Evolutionary conservation across 352 stramenopile species (phyloP), one percentile per base, ranked within the genome.

Genomic region (Phytopythium montanum): DNA sequence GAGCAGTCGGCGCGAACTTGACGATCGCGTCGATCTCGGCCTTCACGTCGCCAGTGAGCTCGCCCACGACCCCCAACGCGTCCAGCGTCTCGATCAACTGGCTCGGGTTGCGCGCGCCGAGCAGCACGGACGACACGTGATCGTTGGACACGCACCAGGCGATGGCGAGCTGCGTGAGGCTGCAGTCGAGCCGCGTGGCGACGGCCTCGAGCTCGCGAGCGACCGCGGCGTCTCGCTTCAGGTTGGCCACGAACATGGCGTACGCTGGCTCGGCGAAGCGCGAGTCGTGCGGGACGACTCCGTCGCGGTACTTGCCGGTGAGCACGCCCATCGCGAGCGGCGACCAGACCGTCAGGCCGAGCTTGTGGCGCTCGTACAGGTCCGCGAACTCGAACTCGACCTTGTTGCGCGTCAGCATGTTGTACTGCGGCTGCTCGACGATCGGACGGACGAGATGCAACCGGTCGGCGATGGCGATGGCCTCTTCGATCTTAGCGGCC

Each of bases 11-110:
- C 1, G 39, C 36, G 31, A 65, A 71, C 42, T 53, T 28, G 2
- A 68, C 46, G 42, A 79, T 74, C 50, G 68, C 65, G 21, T 85
- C 76, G 51, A 86, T 85, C 53, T 68, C 45, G 3, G 31, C 59
- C 61, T 85, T 84, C 36, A 83, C 39, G 12, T 78, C 65, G 0
- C 68, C 64, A 0, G 78, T 89, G n/a, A 89, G 23, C 61, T 81
- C 76, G 19, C 18, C 13, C 7, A 75, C 16, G 16, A 87, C 48
- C 12, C 60, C 49, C 25, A 85, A 45, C 16, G 74, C 70, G 25
- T 71, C 64, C 23, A 90, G 19, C 61, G 89, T 90, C 34, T 89
- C 70, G n/a, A 80, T 65, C 10, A 89, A 55, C 60, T 89, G 79
- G 8, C 54, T 31, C 23, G 49, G 5, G 8, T 64, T 54, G 28